A percentile compares a stretch with the other conserved stretches of the same genome.
phyloP scores from a whole-genome alignment of 345 rosid species.

The Chamaenerion angustifolium region DNA sequence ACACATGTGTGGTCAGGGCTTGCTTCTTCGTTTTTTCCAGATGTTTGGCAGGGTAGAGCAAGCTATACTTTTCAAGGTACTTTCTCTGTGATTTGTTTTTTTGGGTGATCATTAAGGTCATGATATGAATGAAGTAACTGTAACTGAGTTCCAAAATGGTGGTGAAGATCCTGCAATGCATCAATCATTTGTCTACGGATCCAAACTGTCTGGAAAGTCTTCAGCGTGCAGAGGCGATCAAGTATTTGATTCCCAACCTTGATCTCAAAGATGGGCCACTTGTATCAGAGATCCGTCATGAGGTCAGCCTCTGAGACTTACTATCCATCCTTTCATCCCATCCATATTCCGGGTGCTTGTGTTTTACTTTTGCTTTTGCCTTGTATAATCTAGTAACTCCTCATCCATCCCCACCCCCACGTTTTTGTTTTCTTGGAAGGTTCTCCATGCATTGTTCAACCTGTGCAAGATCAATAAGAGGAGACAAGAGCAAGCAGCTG shows the following conservation, averaged over 20 bases:
- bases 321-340: neutral
- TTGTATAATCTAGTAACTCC: too few species aligned
- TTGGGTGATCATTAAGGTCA: constrained; percentile 1
- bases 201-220: constrained; percentile 95
- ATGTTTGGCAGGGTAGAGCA: constrained; percentile 83
- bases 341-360: too few species aligned
- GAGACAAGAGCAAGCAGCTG: constrained; percentile 99
- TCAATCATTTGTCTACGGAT: constrained; percentile 77
- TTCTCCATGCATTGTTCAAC: constrained; percentile 86
- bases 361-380: too few species aligned
- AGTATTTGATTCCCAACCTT: constrained; percentile 85
- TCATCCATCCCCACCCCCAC: too few species aligned
- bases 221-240: constrained; percentile 93
- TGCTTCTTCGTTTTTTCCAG: constrained; percentile 80
- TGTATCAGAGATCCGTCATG: constrained; percentile 62
- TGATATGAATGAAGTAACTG: neutral
- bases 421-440: constrained; percentile 28
- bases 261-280: constrained; percentile 86
- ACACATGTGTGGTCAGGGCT: constrained; percentile 85
- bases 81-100: neutral
- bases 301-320: constrained; percentile 32
- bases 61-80: constrained; percentile 80
- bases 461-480: constrained; percentile 98
- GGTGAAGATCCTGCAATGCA: constrained; percentile 68
- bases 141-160: neutral